These are phyloP conservation scores for Yarrowia alimentaria DNA, from an alignment of 805 yeast genomes.

Conservation along the genomic window DNA sequence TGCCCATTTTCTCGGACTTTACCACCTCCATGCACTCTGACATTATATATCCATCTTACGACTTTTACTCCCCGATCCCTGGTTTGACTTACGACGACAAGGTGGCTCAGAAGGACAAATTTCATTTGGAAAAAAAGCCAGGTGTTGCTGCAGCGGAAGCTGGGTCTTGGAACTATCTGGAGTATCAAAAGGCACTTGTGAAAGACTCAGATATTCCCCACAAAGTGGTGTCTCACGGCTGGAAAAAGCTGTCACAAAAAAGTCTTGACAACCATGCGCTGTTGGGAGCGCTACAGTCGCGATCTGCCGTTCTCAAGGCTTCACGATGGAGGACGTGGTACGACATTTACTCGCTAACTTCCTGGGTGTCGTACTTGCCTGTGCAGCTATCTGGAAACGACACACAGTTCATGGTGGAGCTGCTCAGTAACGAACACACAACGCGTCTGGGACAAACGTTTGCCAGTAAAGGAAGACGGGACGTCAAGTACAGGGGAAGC, in stretches of 20 bases:
- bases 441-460: constrained; percentile 1
- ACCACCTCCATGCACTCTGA: constrained; percentile 8
- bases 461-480: neutral
- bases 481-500: neutral
- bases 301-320: constrained; percentile 1
- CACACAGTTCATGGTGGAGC: neutral
- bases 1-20: constrained; percentile 3
- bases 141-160: neutral
- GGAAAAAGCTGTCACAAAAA: neutral
- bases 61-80: constrained; percentile 6
- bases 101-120: neutral
- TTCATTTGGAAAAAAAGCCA: constrained; percentile 1
- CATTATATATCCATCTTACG: constrained; percentile 11
- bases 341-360: neutral
- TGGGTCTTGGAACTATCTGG: neutral
- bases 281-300: constrained; percentile 6
- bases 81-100: neutral
- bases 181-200: neutral
- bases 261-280: constrained; percentile 9
- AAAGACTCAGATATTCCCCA: neutral
- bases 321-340: constrained; percentile 16
- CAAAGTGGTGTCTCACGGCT: neutral
- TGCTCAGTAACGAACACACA: constrained; percentile 1
- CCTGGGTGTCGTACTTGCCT: constrained; percentile 4
- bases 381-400: constrained; percentile 12